Conservation (phyloP, 768 basidiomycete species). For the Leccinum rimulosum region DNA sequence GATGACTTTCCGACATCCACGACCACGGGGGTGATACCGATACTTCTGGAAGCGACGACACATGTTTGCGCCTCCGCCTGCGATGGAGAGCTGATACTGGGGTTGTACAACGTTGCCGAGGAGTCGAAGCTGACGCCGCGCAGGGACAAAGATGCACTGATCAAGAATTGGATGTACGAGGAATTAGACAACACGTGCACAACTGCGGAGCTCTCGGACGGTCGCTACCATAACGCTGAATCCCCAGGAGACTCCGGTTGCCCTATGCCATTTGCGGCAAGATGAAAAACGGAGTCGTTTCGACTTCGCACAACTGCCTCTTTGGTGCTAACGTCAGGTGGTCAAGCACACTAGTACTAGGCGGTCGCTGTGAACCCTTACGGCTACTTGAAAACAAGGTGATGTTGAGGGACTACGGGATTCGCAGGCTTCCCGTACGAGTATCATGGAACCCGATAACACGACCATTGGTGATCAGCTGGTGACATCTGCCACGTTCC, state of each 20-base stretch:
- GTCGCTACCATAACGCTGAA: not conserved
- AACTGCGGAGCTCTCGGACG: not conserved
- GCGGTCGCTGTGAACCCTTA: not conserved
- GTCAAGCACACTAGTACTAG: not conserved
- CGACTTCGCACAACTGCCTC: not conserved
- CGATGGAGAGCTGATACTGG: not conserved
- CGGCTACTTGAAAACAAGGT: slow-evolving; percentile 1
- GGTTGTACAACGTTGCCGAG: slow-evolving; percentile 8
- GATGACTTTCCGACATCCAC: slow-evolving; percentile 34
- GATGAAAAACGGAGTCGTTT: not conserved
- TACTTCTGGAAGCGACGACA: slow-evolving; percentile 37
- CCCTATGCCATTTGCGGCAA: not conserved
- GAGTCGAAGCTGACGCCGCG: not conserved
- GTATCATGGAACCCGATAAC: slow-evolving; percentile 11
- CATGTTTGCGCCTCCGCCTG: slow-evolving; percentile 8
- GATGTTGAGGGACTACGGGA: slow-evolving; percentile 6
- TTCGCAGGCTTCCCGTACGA: slow-evolving; percentile 17
- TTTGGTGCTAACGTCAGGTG: not conserved
- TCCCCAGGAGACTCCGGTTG: not conserved
- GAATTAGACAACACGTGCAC: slow-evolving; percentile 2
- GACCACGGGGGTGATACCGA: slow-evolving; percentile 52
- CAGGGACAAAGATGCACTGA: not conserved
- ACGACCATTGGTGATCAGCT: slow-evolving; percentile 17
- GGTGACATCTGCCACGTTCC: slow-evolving; percentile 16
- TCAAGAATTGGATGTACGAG: slow-evolving; percentile 5